A percentile compares a stretch with the other conserved stretches of the same genome.
Evolutionary conservation across 2,329 filamentous ascomycete species (phyloP).

Genomic region (Calonectria pseudoturangicola): DNA sequence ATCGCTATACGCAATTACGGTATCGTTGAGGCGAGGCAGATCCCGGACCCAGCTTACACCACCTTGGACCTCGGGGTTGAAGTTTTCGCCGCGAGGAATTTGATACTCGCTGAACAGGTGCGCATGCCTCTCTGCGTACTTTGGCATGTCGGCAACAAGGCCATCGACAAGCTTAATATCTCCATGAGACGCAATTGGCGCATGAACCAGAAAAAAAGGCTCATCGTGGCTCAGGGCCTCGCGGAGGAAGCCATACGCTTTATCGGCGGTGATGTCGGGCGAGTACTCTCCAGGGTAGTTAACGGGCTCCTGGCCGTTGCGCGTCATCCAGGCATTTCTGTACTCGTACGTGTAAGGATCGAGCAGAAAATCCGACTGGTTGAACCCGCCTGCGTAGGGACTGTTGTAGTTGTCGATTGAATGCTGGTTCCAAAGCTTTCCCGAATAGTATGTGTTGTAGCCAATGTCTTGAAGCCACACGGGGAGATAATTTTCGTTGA

Average conservation of each 20-base stretch:
- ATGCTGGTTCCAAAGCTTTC: constrained; percentile 82
- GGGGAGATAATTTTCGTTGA: constrained; percentile 77
- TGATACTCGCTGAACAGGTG: constrained; percentile 75
- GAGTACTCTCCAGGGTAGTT: constrained; percentile 72
- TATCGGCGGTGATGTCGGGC: constrained; percentile 70
- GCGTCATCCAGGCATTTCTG: constrained; percentile 78
- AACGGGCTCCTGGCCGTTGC: constrained; percentile 72
- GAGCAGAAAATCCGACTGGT: constrained; percentile 73
- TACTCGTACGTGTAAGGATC: constrained; percentile 82
- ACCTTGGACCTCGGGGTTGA: constrained; percentile 72
- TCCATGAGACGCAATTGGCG: constrained; percentile 65
- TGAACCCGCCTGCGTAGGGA: constrained; percentile 74
- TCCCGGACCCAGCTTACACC: constrained; percentile 66
- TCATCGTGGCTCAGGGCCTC: constrained; percentile 65
- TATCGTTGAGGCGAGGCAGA: constrained; percentile 59
- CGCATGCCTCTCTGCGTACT: constrained; percentile 71
- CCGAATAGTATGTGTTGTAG: constrained; percentile 82
- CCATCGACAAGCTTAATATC: constrained; percentile 46
- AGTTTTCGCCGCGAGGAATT: constrained; percentile 78
- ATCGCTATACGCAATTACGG: constrained; percentile 59
- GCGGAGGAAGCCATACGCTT: constrained; percentile 71
- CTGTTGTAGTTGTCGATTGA: constrained; percentile 75
- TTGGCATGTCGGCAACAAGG: constrained; percentile 15
- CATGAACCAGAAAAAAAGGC: constrained; percentile 74
- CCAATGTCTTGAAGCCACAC: constrained; percentile 80